A percentile compares a stretch with the other conserved stretches of the same genome.
These are phyloP conservation scores for Flaveria floridana DNA, from an alignment of 140 eudicot species.

Conservation along the genomic window DNA sequence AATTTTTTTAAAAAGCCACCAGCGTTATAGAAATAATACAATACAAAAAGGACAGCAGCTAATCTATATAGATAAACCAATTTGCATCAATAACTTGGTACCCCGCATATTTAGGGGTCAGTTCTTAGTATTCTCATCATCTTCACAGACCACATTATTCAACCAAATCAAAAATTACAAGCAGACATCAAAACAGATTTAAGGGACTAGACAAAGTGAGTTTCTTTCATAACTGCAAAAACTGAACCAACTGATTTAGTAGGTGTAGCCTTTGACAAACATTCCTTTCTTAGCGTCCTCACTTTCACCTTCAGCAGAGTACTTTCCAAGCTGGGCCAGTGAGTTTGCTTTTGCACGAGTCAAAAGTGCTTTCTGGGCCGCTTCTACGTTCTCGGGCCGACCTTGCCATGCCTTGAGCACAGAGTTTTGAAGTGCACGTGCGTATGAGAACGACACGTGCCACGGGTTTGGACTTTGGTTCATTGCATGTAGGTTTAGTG, in stretches of 20 bases:
- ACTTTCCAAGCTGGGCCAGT: slow-evolving; percentile 86
- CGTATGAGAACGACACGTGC: slow-evolving; percentile 96
- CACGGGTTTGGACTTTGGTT: slow-evolving; percentile 98
- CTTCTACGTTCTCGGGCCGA: slow-evolving; percentile 74
- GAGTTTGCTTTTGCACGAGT: slow-evolving; percentile 92
- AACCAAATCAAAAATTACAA: slow-evolving; percentile 32
- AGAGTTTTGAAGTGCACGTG: slow-evolving; percentile 88
- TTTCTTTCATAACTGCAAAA: slow-evolving; percentile 19
- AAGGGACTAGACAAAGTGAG: slow-evolving; percentile 16
- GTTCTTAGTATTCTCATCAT: neutral
- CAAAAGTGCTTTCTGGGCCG: slow-evolving; percentile 78
- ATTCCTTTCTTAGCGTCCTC: slow-evolving; percentile 90
- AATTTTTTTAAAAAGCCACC: neutral
- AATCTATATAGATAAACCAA: slow-evolving; percentile 11
- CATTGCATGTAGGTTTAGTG: slow-evolving; percentile 87
- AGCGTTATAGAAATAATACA: neutral
- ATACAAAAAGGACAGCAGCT: neutral
- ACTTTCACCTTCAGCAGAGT: slow-evolving; percentile 87
- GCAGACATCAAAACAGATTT: slow-evolving; percentile 19
- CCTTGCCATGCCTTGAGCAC: slow-evolving; percentile 97
- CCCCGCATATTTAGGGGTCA: slow-evolving; percentile 30
- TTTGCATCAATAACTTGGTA: neutral
- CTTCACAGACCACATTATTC: slow-evolving; percentile 34
- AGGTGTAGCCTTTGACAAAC: slow-evolving; percentile 92
- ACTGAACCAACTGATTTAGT: slow-evolving; percentile 36